Conservation (phyloP, 192 early-diverging fungal genomes). For the Thamnidium elegans region DNA sequence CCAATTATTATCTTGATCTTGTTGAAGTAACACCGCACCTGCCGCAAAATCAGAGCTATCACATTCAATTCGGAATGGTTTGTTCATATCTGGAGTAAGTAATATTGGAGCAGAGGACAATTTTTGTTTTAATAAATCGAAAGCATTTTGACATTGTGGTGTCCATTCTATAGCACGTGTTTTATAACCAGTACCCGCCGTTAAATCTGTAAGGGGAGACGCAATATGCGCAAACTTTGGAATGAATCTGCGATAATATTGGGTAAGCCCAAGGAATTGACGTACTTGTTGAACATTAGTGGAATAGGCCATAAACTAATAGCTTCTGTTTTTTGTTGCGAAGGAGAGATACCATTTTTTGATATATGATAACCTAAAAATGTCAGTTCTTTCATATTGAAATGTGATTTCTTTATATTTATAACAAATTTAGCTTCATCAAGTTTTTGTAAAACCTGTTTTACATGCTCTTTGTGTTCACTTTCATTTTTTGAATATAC, state of each 20-base stretch:
- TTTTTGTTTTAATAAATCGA: constrained; percentile 3
- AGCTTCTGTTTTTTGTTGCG: constrained; percentile 23
- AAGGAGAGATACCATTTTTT: constrained; percentile 24
- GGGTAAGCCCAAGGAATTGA: constrained; percentile 25
- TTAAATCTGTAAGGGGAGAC: constrained; percentile 14
- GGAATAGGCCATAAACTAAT: constrained; percentile 19
- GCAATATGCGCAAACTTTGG: constrained; percentile 15
- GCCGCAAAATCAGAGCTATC: constrained; percentile 10
- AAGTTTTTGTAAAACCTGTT: constrained; percentile 19
- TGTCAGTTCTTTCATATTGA: constrained; percentile 17
- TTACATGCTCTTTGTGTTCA: constrained; percentile 35
- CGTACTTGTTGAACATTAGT: constrained; percentile 18
- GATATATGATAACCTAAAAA: constrained; percentile 35
- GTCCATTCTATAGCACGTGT: constrained; percentile 3
- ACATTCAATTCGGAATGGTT: constrained; percentile 1
- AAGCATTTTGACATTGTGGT: background rate
- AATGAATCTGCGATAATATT: constrained; percentile 30
- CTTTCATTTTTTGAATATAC: constrained; percentile 30
- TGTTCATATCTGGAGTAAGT: constrained; percentile 8
- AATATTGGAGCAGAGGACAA: background rate
- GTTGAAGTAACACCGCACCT: constrained; percentile 7
- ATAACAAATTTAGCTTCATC: constrained; percentile 13
- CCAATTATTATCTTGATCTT: constrained; percentile 11
- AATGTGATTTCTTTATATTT: constrained; percentile 11
- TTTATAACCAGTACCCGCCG: constrained; percentile 1